Base-by-base conservation (phyloP, 2,329 filamentous ascomycete genomes). In the Alternaria tenuissima region DNA sequence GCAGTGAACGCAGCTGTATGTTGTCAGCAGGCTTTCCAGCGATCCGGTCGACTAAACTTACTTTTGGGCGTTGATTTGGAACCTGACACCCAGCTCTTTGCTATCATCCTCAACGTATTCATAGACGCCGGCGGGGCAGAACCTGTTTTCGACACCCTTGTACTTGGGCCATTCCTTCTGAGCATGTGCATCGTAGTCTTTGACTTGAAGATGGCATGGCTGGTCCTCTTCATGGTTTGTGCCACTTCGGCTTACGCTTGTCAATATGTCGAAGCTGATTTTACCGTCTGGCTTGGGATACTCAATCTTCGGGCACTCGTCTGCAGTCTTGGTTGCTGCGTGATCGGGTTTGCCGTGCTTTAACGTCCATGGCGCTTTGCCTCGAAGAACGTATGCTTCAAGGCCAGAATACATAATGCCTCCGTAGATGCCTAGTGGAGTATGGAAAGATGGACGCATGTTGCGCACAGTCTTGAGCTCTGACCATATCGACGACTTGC, bases 211-310 rank as follows among this genome's bases (percentile, higher is more conserved):
- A 80, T 99, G 95, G 52, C 97, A 93, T 0, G 95, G 95, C 81
- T 99, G 94, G 79, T 99, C 95, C 81, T 99, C 95, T 80, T 98
- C 95, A 80, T 99, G 95, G 81, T 98, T 98, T 32, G 95, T 99
- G 39, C 95, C 95, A 5, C 95, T 98, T 58, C 95, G 89, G 68
- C 91, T 96, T 14, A 99, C 95, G 73, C 91, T 96, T 2, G 95
- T 99, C 76, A 99, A 81, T 67, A 99, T 96, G 77, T 99, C 95
- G 76, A 99, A 99, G 66, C 89, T 92, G 77, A 99, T 89, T 81
- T 96, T 91, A 68, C 93, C 93, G 77, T 99, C 95, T 1, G 95
- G 95, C 83, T 98, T 99, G 55, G 92, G 91, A 75, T 99, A 99
- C 76, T 96, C 93, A 73, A 99, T 98, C 83, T 95, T 96, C 69